phyloP scores from a whole-genome alignment of 257 asterid species.

The Fraxinus americana region DNA sequence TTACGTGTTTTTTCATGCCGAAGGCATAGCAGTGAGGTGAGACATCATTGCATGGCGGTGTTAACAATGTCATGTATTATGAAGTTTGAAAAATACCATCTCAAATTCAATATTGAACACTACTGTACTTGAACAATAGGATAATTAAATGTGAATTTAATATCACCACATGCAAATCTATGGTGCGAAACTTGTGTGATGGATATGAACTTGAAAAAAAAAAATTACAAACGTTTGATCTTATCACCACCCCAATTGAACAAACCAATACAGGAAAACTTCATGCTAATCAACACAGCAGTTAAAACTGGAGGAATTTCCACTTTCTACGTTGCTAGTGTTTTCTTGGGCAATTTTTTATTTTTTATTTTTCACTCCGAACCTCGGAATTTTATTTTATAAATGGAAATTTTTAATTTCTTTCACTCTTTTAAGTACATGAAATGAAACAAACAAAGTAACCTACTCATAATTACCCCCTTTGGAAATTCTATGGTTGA shows the following conservation, averaged over 20 bases:
- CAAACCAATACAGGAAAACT: constrained; percentile 26
- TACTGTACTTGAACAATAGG: neutral
- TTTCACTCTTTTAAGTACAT: constrained; percentile 18
- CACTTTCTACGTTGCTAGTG: constrained; percentile 21
- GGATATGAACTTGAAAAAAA: neutral
- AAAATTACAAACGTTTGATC: constrained; percentile 24
- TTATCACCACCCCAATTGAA: constrained; percentile 20
- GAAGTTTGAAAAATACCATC: neutral
- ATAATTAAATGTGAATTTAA: neutral
- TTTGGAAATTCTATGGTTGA: constrained; percentile 35
- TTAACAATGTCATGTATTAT: neutral
- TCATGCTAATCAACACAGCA: constrained; percentile 28
- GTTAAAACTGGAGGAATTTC: constrained; percentile 17
- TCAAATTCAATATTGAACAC: neutral
- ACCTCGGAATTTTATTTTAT: constrained; percentile 4
- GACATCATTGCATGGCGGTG: neutral
- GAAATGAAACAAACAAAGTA: constrained; percentile 14
- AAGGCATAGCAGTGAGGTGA: neutral
- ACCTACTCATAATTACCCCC: constrained; percentile 23
- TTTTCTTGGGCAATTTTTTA: neutral
- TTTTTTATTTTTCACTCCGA: neutral
- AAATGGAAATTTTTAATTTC: constrained; percentile 19
- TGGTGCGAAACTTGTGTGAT: constrained; percentile 5
- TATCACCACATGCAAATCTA: neutral
- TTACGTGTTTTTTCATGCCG: neutral